These are phyloP conservation scores for Kodamaea sp. DNA, from an alignment of 1,139 yeast species.

Conservation along the genomic window DNA sequence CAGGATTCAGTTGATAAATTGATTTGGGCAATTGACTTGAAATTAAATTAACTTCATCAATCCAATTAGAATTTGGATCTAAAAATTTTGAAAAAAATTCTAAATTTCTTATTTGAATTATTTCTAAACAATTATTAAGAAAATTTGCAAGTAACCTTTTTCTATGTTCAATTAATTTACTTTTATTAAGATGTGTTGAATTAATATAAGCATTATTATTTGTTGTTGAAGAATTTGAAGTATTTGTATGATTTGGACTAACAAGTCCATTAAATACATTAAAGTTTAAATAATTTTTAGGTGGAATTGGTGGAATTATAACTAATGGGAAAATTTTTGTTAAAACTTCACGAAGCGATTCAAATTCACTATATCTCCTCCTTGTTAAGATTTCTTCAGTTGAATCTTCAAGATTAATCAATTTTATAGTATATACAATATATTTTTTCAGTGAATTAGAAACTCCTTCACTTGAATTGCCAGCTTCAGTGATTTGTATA, in stretches of 20 bases:
- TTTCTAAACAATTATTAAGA: conserved; percentile 67
- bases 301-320: conserved; percentile 92
- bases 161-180: conserved; percentile 53
- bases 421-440: conserved; percentile 74
- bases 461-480: conserved; percentile 70
- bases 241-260: conserved; percentile 11
- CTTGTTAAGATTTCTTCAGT: conserved; percentile 58
- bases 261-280: conserved; percentile 36
- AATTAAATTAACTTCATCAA: conserved; percentile 43
- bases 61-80: conserved; percentile 84
- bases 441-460: conserved; percentile 59
- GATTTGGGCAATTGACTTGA: conserved; percentile 41
- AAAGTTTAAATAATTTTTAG: conserved; percentile 61
- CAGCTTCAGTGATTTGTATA: conserved; percentile 68
- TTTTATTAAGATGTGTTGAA: conserved; percentile 41
- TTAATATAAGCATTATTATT: conserved; percentile 29
- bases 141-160: conserved; percentile 76
- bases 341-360: conserved; percentile 67
- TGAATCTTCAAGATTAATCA: conserved; percentile 30
- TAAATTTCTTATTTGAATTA: conserved; percentile 53
- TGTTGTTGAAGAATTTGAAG: conserved; percentile 5
- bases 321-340: conserved; percentile 75
- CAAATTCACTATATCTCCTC: conserved; percentile 90
- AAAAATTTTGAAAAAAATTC: conserved; percentile 71
- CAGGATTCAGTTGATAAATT: conserved; percentile 51